These are phyloP conservation scores for Atkinsonella hypoxylon DNA, from an alignment of 2,329 filamentous ascomycete species.

Conservation along the genomic window DNA sequence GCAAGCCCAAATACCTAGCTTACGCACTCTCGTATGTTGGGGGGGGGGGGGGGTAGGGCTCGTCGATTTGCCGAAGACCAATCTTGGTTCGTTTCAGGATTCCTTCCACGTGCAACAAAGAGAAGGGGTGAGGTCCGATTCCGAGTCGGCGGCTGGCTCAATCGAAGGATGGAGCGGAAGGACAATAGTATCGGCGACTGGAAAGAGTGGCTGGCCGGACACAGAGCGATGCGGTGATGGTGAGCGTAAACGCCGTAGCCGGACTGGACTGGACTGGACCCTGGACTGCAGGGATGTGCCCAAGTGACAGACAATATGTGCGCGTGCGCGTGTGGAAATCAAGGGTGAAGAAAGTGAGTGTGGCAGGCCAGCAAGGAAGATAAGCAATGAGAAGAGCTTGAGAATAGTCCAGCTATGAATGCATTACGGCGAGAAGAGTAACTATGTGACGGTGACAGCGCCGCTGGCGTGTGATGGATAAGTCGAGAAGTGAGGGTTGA, in stretches of 20 bases:
- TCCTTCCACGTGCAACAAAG: neutral
- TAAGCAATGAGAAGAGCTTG: neutral
- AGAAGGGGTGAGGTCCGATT: neutral
- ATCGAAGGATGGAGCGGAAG: too few species aligned
- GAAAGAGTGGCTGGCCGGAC: neutral
- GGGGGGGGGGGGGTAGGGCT: neutral
- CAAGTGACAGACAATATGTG: neutral
- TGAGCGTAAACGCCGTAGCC: neutral
- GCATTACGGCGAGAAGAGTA: constrained; percentile 12
- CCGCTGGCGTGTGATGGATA: constrained; percentile 1
- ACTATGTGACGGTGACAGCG: neutral
- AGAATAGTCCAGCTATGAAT: constrained; percentile 18
- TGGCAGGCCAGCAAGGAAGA: neutral
- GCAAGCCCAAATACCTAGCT: neutral
- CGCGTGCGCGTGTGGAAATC: too few species aligned
- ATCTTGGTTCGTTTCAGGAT: neutral
- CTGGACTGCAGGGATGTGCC: neutral
- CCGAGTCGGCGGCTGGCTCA: neutral
- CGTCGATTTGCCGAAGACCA: neutral
- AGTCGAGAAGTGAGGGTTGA: neutral
- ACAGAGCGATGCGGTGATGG: neutral
- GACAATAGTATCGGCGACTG: neutral
- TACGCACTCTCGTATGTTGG: too few species aligned
- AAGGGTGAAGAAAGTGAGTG: too few species aligned
- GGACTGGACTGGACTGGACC: neutral